Evolutionary conservation across 495 filamentous ascomycete genomes (phyloP), one percentile per base, ranked within the genome.

Genomic region (Lophiotrema nucula): DNA sequence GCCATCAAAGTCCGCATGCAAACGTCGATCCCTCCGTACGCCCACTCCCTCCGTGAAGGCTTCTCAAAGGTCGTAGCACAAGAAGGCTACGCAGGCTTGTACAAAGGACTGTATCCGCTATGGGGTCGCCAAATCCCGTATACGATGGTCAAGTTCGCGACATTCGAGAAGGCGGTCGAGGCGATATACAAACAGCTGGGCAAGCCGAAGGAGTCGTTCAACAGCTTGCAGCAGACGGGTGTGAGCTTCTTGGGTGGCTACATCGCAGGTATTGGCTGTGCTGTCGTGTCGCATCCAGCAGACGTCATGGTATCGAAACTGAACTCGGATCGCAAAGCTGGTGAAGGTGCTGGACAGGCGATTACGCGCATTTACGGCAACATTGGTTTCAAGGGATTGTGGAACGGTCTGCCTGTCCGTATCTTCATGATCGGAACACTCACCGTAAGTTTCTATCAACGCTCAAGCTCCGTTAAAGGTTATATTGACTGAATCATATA

Each of bases 81-180:
- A 67, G 85, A 88, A 55, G 84, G 85, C 4, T 60, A 79, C 23
- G 68, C 67, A 10, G 83, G 84, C 46, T 67, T 88, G 23, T 88
- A 88, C 61, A 87, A 87, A 74, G 85, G 85, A 12, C 62, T 88
- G 46, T 82, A 82, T 62, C 85, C 85, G 44, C 74, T 88, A 18
- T 88, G 85, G 85, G 85, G 79, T 11, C 73, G 85, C 16, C 85
- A 88, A 71, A 87, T 88, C 47, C 84, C 84, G 1, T 88, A 88
- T 65, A 88, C 85, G 0, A 88, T 88, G 85, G 82, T 83, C 33
- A 88, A 88, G 72, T 88, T 88, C 68, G 85, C 85, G 11, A 86
- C 84, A 0, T 88, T 88, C 66, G 85, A 88, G 73, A 81, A 80
- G 66, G 84, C 83, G 1, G 85, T 88, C 6, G 77, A 74, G 41